Evolutionary conservation across 441 rosid genomes (phyloP).

Genomic region (Sinapis alba): DNA sequence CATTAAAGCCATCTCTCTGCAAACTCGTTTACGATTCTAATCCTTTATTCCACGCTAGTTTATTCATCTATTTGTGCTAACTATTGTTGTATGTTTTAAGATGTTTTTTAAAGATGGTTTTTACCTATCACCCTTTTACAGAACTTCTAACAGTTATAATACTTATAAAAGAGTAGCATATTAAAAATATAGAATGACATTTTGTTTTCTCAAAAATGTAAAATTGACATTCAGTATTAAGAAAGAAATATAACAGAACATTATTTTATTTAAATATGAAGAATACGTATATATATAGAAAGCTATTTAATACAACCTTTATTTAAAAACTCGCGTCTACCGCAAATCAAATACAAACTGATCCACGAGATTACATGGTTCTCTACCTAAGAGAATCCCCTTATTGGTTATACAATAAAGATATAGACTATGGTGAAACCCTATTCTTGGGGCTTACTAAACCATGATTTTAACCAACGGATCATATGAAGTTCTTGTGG

Average conservation of each 20-base stretch:
- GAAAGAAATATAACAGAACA: neutral
- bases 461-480: neutral
- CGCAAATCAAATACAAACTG: slow-evolving; percentile 14
- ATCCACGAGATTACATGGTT: slow-evolving; percentile 7
- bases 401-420: slow-evolving; percentile 17
- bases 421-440: neutral
- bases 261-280: neutral
- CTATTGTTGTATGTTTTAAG: neutral
- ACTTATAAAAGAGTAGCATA: too few relatives aligned
- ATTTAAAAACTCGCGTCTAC: neutral
- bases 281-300: too few relatives aligned
- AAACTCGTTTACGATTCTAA: neutral
- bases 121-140: too few relatives aligned
- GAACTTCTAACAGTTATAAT: too few relatives aligned
- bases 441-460: neutral
- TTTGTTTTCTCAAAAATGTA: too few relatives aligned
- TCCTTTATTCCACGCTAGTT: neutral
- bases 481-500: slow-evolving; percentile 23
- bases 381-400: slow-evolving; percentile 21
- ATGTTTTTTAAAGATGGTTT: too few relatives aligned
- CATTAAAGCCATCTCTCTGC: neutral
- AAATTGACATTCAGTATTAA: too few relatives aligned
- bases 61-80: neutral
- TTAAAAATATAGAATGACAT: too few relatives aligned
- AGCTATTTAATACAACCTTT: neutral